Percentiles rank a stretch among this genome's conserved stretches.
phyloP scores from a whole-genome alignment of 1,139 yeast genomes.

The Trichomonascaceae sp. region DNA sequence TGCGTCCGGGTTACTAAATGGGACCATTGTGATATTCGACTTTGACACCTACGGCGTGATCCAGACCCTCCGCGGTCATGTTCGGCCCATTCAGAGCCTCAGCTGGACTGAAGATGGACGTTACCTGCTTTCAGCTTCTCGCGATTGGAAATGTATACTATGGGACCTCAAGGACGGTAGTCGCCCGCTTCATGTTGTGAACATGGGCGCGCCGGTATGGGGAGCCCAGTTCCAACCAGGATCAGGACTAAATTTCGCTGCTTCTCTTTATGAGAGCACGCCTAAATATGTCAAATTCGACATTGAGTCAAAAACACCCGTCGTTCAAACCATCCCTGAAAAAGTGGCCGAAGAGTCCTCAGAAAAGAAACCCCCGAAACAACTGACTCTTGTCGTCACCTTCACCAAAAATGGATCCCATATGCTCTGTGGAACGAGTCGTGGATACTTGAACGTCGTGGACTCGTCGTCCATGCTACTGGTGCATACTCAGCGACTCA shows the following conservation, averaged over 20 bases:
- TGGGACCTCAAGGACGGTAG: slow-evolving; percentile 63
- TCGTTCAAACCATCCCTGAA: slow-evolving; percentile 17
- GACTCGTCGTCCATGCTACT: slow-evolving; percentile 19
- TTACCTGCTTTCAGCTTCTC: slow-evolving; percentile 57
- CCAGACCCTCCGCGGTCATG: slow-evolving; percentile 46
- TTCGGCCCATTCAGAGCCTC: slow-evolving; percentile 61
- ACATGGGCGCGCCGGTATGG: slow-evolving; percentile 65
- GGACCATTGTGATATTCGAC: slow-evolving; percentile 68
- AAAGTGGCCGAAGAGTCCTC: slow-evolving; percentile 11
- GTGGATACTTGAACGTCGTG: slow-evolving; percentile 57
- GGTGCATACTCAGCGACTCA: slow-evolving; percentile 40
- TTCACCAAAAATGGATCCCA: slow-evolving; percentile 38
- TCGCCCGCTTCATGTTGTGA: slow-evolving; percentile 32
- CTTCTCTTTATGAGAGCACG: slow-evolving; percentile 27
- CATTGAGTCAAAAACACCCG: slow-evolving; percentile 3
- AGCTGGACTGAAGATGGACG: slow-evolving; percentile 71
- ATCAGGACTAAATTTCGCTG: slow-evolving; percentile 34
- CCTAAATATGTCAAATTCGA: slow-evolving; percentile 21
- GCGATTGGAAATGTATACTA: slow-evolving; percentile 72
- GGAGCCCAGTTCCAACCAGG: slow-evolving; percentile 47
- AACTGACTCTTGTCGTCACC: slow-evolving; percentile 24
- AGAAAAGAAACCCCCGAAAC: slow-evolving; percentile 10
- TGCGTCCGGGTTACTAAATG: slow-evolving; percentile 76
- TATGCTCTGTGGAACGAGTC: slow-evolving; percentile 62
- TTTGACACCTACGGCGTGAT: slow-evolving; percentile 52